Conservation (phyloP, 805 yeast species). For the Metschnikowia aberdeeniae region DNA sequence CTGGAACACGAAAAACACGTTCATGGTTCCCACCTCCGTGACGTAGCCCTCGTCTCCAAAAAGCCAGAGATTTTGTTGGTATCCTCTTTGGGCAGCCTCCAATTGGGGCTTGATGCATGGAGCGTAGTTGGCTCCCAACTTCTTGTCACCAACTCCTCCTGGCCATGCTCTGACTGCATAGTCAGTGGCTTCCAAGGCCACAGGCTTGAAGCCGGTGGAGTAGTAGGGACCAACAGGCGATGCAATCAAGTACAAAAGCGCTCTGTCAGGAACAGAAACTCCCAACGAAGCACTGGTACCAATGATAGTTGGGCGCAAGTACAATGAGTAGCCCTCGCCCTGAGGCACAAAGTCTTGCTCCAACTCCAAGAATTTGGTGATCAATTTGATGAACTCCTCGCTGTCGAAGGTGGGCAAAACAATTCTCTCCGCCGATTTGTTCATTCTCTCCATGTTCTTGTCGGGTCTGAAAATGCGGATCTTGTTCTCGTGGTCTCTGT, state of each 20-base stretch:
- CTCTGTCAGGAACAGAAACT: slow-evolving; percentile 76
- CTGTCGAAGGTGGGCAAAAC: slow-evolving; percentile 83
- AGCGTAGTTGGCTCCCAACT: slow-evolving; percentile 96
- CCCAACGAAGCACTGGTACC: slow-evolving; percentile 91
- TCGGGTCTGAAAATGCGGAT: slow-evolving; percentile 86
- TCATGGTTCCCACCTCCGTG: slow-evolving; percentile 98
- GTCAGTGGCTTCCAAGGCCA: slow-evolving; percentile 89
- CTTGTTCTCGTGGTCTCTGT: slow-evolving; percentile 49
- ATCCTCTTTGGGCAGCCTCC: slow-evolving; percentile 88
- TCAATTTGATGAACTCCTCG: slow-evolving; percentile 68
- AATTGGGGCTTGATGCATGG: slow-evolving; percentile 90
- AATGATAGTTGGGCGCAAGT: slow-evolving; percentile 91
- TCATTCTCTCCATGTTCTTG: slow-evolving; percentile 89
- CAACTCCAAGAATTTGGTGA: slow-evolving; percentile 68
- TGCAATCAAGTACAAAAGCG: slow-evolving; percentile 79
- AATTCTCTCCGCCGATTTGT: slow-evolving; percentile 81
- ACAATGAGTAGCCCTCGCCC: slow-evolving; percentile 85
- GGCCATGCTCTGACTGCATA: slow-evolving; percentile 99
- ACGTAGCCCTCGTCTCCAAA: slow-evolving; percentile 83
- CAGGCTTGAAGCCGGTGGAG: slow-evolving; percentile 90
- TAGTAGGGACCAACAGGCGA: slow-evolving; percentile 97
- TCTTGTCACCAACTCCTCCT: slow-evolving; percentile 95
- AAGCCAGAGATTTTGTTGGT: slow-evolving; percentile 94
- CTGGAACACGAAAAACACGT: slow-evolving; percentile 82
- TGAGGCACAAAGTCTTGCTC: slow-evolving; percentile 80